Conservation (phyloP, 441 rosid genomes). For the Populus trichocarpa region DNA sequence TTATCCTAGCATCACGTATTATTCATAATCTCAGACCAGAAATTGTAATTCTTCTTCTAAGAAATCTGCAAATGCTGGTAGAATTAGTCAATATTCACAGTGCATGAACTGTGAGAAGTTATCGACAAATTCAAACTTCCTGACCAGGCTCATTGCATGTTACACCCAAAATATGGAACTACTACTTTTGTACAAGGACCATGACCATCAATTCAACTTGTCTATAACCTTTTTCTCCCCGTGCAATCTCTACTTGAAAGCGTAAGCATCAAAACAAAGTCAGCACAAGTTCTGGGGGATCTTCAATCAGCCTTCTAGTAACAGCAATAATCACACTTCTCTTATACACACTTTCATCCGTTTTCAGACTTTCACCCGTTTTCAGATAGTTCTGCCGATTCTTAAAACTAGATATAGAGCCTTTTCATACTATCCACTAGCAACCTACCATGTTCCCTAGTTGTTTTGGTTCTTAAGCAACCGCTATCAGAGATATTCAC, state of each 20-base stretch:
- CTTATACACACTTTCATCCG: not conserved
- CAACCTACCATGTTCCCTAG: not conserved
- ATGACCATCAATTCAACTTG: not conserved
- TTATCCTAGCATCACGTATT: not conserved
- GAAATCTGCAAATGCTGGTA: constrained; percentile 6
- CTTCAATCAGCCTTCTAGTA: constrained; percentile 5
- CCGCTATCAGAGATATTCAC: not conserved
- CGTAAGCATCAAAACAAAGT: not conserved
- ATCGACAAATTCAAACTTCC: not conserved
- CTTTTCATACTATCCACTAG: not conserved
- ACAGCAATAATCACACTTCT: not conserved
- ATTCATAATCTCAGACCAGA: constrained; percentile 7
- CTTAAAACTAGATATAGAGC: not conserved
- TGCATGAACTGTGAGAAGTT: not conserved
- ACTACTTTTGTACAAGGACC: not conserved
- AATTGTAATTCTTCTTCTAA: constrained; percentile 1
- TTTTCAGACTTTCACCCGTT: not conserved
- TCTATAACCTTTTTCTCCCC: not conserved
- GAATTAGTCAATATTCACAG: constrained; percentile 1
- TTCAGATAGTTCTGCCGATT: not conserved
- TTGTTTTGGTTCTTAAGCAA: not conserved
- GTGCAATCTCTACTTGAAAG: not conserved
- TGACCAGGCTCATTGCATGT: not conserved
- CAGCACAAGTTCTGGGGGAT: not conserved
- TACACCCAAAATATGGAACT: constrained; percentile 14